A percentile compares a stretch with the other conserved stretches of the same genome.
phyloP scores from a whole-genome alignment of 192 early-diverging fungal species.

The Coemansia sp. region DNA sequence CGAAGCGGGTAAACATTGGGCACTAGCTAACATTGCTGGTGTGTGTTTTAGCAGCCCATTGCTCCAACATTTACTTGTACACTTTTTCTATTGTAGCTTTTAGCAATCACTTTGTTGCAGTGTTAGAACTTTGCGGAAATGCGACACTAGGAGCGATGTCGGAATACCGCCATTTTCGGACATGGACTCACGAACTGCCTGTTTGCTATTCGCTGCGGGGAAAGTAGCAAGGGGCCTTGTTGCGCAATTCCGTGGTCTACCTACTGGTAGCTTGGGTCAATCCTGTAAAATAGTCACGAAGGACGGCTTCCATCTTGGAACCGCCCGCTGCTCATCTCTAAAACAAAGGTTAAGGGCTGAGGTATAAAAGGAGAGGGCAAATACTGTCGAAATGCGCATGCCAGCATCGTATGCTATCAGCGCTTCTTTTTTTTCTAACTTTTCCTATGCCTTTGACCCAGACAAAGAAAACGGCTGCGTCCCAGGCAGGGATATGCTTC shows the following conservation, averaged over 20 bases:
- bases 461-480: not conserved
- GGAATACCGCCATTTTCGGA: not conserved
- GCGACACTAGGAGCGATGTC: not conserved
- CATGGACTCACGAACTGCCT: not conserved
- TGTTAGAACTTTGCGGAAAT: not conserved
- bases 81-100: not conserved
- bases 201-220: not conserved
- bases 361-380: not conserved
- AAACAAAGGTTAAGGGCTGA: not conserved
- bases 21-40: not conserved
- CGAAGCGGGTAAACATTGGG: conserved; percentile 3
- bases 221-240: not conserved
- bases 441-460: not conserved
- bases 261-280: not conserved
- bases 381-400: not conserved
- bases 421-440: not conserved
- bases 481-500: not conserved
- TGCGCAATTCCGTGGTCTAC: not conserved
- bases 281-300: not conserved
- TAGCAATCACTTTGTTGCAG: not conserved
- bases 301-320: not conserved
- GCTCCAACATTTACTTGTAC: not conserved
- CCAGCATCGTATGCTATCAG: not conserved
- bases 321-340: not conserved
- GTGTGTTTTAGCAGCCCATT: not conserved